Base-by-base conservation (phyloP, 176 grass and related monocot genomes). In the Carex pumila region DNA sequence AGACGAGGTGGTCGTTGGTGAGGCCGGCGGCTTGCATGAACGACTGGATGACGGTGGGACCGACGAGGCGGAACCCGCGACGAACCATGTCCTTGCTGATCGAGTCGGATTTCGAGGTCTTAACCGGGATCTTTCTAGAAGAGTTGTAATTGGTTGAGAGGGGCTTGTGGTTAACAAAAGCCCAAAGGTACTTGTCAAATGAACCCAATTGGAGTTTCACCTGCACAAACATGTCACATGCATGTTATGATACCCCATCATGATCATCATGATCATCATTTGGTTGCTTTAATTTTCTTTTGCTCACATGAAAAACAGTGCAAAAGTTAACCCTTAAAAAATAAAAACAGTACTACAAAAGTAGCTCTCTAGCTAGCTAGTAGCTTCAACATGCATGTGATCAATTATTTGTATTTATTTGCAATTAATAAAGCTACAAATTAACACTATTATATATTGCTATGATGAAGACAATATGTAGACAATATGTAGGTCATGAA, bases 61-160 rank as follows among this genome's bases (percentile, higher is more conserved):
- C 96, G 0, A 91, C 96, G 74, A 93, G 90, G 3, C 96, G 96
- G 86, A 98, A 93, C 29, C 93, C 96, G 0, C 95, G 92, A 13
- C 95, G 92, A 12, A 98, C 91, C 95, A 98, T 91, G 83, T 98
- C 95, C 79, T 95, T 98, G 95, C 95, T 98, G 86, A 98, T 95
- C 52, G 80, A 87, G 89, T 98, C 96, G 41, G 96, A 98, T 83
- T 98, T 98, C 80, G 96, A 98, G 67, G 92, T 95, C 89, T 98
- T 98, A 60, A 91, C 92, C 0, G 96, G 96, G 73, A 98, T 98
- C 86, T 98, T 98, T 84, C 92, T 86, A 87, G 91, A 89, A 83
- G 86, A 90, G 78, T 87, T 98, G 91, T 98, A 95, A 12, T 88
- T 83, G 25, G 96, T 88, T 18, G 88, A 90, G 52, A 98, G 88